A percentile compares a stretch with the other conserved stretches of the same genome.
phyloP scores from a whole-genome alignment of 2,329 filamentous ascomycete genomes.

The Colletotrichum falcatum region DNA sequence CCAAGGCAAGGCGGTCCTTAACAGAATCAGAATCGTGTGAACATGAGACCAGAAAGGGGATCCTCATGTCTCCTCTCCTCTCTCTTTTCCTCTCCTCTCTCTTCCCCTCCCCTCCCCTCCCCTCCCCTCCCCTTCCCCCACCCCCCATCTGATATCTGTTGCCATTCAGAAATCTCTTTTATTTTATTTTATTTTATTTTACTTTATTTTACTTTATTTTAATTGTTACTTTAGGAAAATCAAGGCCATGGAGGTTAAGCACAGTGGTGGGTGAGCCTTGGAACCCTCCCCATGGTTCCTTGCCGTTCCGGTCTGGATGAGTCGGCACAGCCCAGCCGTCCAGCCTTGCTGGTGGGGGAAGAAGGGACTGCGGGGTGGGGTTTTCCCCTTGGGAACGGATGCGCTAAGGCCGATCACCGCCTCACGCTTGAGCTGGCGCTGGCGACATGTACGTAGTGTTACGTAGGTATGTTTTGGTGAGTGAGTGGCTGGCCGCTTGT shows the following conservation, averaged over 20 bases:
- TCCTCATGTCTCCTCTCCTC: no score
- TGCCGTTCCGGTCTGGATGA: conserved; percentile 32
- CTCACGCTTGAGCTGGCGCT: conserved; percentile 18
- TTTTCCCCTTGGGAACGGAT: conserved; percentile 23
- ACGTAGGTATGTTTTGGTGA: background rate
- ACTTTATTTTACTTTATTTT: background rate
- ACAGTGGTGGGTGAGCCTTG: conserved; percentile 5
- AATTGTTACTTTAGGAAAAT: background rate
- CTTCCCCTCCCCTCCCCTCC: background rate
- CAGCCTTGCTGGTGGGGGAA: conserved; percentile 37
- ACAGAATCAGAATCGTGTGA: no score
- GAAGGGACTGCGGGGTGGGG: conserved; percentile 33
- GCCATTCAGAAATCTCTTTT: background rate
- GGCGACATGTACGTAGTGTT: background rate
- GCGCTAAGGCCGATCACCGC: conserved; percentile 36
- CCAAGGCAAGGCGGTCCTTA: no score
- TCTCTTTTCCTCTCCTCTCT: no score
- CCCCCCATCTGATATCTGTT: background rate
- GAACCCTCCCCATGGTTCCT: background rate
- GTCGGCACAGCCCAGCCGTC: conserved; percentile 38
- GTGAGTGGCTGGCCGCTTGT: background rate
- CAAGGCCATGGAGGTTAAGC: background rate
- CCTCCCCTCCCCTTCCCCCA: background rate
- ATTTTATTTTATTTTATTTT: background rate
- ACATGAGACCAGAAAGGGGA: background rate